phyloP scores from a whole-genome alignment of 345 rosid genomes.

The Gossypium bickii region DNA sequence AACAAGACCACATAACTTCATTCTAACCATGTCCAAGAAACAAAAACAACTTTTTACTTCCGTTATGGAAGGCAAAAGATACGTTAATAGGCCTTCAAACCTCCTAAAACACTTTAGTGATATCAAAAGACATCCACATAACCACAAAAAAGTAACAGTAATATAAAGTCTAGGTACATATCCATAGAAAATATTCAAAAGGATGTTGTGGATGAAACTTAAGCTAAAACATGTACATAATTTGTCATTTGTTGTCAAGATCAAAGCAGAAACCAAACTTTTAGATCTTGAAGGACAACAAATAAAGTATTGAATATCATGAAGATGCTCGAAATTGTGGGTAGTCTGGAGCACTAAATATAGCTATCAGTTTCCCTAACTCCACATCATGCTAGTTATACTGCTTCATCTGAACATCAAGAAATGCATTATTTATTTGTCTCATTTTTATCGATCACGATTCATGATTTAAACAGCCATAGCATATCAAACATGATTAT shows the following conservation, averaged over 20 bases:
- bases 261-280: background rate
- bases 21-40: background rate
- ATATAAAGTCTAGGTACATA: background rate
- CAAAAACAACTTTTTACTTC: background rate
- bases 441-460: too few relatives aligned
- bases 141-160: background rate
- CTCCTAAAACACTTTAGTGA: background rate
- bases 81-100: background rate
- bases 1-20: background rate
- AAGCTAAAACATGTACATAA: background rate
- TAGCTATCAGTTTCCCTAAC: constrained; percentile 79
- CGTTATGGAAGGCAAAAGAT: background rate
- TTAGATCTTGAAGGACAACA: constrained; percentile 1
- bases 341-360: constrained; percentile 97
- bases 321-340: constrained; percentile 86
- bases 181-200: background rate
- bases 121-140: background rate
- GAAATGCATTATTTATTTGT: too few relatives aligned
- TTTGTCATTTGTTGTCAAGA: background rate
- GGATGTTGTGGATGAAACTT: background rate
- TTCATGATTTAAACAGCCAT: too few relatives aligned
- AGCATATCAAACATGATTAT: too few relatives aligned
- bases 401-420: too few relatives aligned
- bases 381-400: constrained; percentile 46
- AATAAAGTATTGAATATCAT: background rate